phyloP scores from a whole-genome alignment of 164 flowering plant species.

The Akebia trifoliata region DNA sequence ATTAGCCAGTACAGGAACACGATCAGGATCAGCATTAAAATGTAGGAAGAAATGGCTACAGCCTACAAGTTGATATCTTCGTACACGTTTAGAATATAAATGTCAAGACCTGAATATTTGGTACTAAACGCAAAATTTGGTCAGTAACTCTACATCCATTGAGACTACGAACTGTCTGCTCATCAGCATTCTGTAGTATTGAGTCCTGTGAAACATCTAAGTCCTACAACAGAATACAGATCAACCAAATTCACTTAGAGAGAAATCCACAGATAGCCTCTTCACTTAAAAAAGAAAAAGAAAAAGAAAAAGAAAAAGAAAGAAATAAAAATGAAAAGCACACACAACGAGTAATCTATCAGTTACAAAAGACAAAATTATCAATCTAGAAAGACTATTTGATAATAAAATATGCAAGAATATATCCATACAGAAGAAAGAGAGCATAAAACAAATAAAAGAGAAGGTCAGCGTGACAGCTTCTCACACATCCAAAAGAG shows the following conservation, averaged over 20 bases:
- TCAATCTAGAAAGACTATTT: too few species aligned
- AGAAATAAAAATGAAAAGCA: not conserved
- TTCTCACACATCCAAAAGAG: too few species aligned
- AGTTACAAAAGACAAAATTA: too few species aligned
- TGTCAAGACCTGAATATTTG: conserved; percentile 69
- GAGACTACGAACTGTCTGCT: conserved; percentile 88
- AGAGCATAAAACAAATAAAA: too few species aligned
- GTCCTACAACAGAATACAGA: conserved; percentile 41
- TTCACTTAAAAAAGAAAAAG: not conserved
- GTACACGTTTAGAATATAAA: not conserved
- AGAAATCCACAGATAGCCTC: not conserved
- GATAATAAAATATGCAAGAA: too few species aligned
- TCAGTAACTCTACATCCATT: conserved; percentile 96
- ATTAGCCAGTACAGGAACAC: conserved; percentile 14
- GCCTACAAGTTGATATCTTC: not conserved
- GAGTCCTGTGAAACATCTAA: conserved; percentile 83
- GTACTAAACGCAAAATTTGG: conserved; percentile 75
- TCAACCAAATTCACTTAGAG: not conserved
- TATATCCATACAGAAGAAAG: too few species aligned
- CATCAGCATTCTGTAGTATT: conserved; percentile 73
- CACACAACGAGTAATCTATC: too few species aligned
- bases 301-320: not conserved
- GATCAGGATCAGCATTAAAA: not conserved
- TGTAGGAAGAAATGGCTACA: not conserved
- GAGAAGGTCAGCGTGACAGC: too few species aligned